Conservation (phyloP, 1,284 basidiomycete genomes). For the Ustilago shanxiensis region DNA sequence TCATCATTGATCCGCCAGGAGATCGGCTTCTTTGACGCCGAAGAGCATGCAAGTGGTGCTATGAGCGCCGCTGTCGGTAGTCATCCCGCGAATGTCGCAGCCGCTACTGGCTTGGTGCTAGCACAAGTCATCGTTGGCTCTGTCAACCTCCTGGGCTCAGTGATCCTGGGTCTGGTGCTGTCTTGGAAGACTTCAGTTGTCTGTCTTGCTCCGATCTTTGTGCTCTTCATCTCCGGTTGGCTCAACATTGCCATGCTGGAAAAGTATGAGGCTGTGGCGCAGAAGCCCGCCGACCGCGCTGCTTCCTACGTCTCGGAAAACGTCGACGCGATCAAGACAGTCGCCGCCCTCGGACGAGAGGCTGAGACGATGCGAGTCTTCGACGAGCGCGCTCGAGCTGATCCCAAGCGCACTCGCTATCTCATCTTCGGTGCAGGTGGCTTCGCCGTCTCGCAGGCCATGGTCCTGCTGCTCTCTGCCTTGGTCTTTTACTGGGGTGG, state of each 20-base stretch:
- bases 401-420: constrained; percentile 48
- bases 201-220: constrained; percentile 67
- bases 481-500: constrained; percentile 71
- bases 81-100: constrained; percentile 70
- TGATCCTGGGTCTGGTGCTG: constrained; percentile 70
- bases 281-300: constrained; percentile 63
- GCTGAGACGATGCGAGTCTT: constrained; percentile 64
- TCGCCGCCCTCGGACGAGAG: constrained; percentile 71
- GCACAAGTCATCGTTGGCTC: constrained; percentile 68
- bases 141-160: constrained; percentile 69
- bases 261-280: constrained; percentile 64
- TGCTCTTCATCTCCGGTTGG: constrained; percentile 59
- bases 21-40: constrained; percentile 66
- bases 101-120: constrained; percentile 70
- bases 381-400: constrained; percentile 50
- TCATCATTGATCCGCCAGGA: constrained; percentile 62
- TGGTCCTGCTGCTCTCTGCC: constrained; percentile 67
- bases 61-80: constrained; percentile 70
- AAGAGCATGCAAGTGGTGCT: constrained; percentile 69
- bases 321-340: constrained; percentile 71
- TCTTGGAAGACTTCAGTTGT: constrained; percentile 70
- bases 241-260: constrained; percentile 69
- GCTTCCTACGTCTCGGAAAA: constrained; percentile 71
- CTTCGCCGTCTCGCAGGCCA: constrained; percentile 69
- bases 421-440: constrained; percentile 67